Conservation (phyloP, 306 rosid genomes). For the Cicer pinnatifidum region DNA sequence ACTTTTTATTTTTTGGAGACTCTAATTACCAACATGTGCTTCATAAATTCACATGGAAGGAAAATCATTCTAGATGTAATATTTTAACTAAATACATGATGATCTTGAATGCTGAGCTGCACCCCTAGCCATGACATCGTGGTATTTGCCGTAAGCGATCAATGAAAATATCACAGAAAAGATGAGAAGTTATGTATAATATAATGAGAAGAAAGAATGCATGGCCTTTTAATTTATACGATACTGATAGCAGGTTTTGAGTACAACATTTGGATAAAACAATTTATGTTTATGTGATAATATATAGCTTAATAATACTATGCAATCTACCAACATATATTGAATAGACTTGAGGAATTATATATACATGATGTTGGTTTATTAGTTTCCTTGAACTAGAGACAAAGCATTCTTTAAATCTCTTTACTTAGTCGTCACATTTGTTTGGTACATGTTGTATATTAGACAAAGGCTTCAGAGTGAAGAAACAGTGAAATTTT, state of each 20-base stretch:
- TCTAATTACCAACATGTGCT: conserved; percentile 2
- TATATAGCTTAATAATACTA: background rate
- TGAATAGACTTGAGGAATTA: conserved; percentile 35
- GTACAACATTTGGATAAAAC: conserved; percentile 29
- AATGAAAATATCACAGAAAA: conserved; percentile 37
- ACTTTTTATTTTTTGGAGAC: background rate
- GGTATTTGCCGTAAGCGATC: conserved; percentile 21
- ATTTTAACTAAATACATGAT: conserved; percentile 47
- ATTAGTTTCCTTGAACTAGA: conserved; percentile 53
- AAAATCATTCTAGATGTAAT: conserved; percentile 8
- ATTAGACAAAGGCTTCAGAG: conserved; percentile 51
- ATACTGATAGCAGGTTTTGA: conserved; percentile 18
- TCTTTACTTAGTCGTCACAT: conserved; percentile 84
- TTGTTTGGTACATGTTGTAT: conserved; percentile 47
- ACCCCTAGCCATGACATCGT: conserved; percentile 51
- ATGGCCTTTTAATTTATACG: conserved; percentile 21
- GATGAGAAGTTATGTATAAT: conserved; percentile 16
- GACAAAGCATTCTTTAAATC: conserved; percentile 56
- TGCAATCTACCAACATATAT: conserved; percentile 44
- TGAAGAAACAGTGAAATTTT: conserved; percentile 34
- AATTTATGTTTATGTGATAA: conserved; percentile 19
- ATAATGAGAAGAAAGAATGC: conserved; percentile 34
- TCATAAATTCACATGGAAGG: background rate
- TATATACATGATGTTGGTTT: conserved; percentile 33
- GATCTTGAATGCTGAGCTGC: conserved; percentile 57